Percentiles rank a stretch among this genome's conserved stretches.
These are phyloP conservation scores for Stachybotrys chlorohalonatus DNA, from an alignment of 2,329 filamentous ascomycete genomes.

Conservation along the genomic window DNA sequence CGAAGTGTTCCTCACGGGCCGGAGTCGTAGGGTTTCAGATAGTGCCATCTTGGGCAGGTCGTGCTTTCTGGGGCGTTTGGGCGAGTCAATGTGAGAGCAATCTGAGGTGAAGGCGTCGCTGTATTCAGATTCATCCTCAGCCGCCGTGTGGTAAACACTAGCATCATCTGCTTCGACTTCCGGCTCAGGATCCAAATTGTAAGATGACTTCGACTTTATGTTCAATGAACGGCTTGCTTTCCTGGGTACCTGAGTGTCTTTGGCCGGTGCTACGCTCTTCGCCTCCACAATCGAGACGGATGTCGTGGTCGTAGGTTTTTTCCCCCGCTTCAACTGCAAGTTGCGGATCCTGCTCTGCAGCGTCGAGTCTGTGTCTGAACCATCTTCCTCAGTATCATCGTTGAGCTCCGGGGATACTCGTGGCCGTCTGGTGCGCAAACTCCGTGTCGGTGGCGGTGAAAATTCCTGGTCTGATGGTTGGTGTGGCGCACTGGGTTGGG, in stretches of 20 bases:
- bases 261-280: background rate
- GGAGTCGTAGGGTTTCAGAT: background rate
- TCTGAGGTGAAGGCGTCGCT: slow-evolving; percentile 7
- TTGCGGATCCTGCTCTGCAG: slow-evolving; percentile 11
- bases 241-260: background rate
- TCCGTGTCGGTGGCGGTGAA: background rate
- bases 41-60: slow-evolving; percentile 1
- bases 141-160: slow-evolving; percentile 14
- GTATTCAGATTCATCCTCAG: slow-evolving; percentile 10
- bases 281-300: background rate
- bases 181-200: slow-evolving; percentile 4
- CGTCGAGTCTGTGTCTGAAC: slow-evolving; percentile 5
- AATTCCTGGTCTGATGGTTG: background rate
- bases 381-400: slow-evolving; percentile 3
- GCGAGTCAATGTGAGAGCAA: slow-evolving; percentile 7
- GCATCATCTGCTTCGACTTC: slow-evolving; percentile 8
- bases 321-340: slow-evolving; percentile 5
- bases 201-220: background rate
- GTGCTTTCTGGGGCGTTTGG: slow-evolving; percentile 1
- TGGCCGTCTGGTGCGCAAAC: slow-evolving; percentile 2
- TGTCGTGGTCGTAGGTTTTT: background rate
- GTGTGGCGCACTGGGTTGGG: background rate
- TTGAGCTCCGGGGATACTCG: slow-evolving; percentile 7
- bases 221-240: background rate
- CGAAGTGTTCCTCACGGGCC: background rate